Evolutionary conservation across 179 eudicot species (phyloP), one percentile per base, ranked within the genome.

Genomic region (Silene noctiflora): DNA sequence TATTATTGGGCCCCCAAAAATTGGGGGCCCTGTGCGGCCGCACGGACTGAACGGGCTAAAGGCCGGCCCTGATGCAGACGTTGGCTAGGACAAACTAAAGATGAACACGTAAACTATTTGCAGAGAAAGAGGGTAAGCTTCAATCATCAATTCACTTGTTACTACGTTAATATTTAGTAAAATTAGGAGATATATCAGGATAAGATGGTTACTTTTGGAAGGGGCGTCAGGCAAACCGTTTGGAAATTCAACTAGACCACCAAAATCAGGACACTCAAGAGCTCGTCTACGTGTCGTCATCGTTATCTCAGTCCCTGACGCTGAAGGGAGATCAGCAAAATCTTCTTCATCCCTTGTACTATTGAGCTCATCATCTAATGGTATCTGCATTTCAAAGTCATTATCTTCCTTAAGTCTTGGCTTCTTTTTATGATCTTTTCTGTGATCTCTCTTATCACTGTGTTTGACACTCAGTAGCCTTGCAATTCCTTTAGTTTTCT

Each of bases 251-350:
- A 91, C 80, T 31, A 61, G 78, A 75, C 82, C 79, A 67, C 84
- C 86, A 76, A 86, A 78, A 25, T 79, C 81, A 76, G 93, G 81
- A 65, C 83, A 76, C 29, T 87, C 80, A 81, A 89, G 91, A 81
- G 95, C 98, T 70, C 97, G 85, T 77, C 89, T 91, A 27, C 98
- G 95, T 22, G 90, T 87, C 44, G 93, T 93, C 46, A 93, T 91
- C 77, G 89, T 83, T 75, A 78, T 71, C 81, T 88, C 91, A 76
- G 78, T 85, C 77, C 87, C 88, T 63, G 67, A 75, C 68, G 81
- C 91, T 21, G 29, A 59, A 21, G 82, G 74, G 72, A 84, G 82
- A 78, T 81, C 88, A 77, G 75, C 69, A 59, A 77, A 71, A 55
- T 85, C 89, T 21, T 69, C 83, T 72, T 69, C 72, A 21, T 27